Evolutionary conservation across 768 basidiomycete genomes (phyloP).

Genomic region (Naganishia kalamii): DNA sequence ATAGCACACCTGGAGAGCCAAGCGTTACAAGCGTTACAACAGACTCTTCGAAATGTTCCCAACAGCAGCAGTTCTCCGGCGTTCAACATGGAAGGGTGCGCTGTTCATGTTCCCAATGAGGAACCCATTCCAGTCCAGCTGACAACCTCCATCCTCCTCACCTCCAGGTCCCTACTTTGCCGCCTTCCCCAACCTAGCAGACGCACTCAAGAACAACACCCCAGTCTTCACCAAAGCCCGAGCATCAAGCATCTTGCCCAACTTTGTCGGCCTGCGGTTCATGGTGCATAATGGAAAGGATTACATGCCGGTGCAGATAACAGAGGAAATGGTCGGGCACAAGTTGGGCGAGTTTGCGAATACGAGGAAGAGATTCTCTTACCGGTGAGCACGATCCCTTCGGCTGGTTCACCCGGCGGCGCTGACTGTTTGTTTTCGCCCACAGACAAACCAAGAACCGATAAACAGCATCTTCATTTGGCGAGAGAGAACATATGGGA

Average conservation of each 20-base stretch:
- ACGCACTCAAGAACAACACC: constrained; percentile 71
- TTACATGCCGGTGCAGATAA: constrained; percentile 75
- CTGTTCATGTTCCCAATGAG: neutral
- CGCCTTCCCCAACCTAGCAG: constrained; percentile 77
- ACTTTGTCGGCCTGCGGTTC: constrained; percentile 87
- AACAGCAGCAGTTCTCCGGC: constrained; percentile 30
- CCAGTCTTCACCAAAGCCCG: constrained; percentile 83
- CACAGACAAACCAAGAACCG: constrained; percentile 27
- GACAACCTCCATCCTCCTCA: neutral
- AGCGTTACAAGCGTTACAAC: too few species aligned
- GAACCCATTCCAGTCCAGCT: too few species aligned
- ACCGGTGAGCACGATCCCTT: constrained; percentile 57
- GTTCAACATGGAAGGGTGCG: constrained; percentile 52
- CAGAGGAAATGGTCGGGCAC: constrained; percentile 97
- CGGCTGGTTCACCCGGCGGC: neutral
- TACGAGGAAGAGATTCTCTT: constrained; percentile 79
- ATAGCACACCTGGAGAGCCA: neutral
- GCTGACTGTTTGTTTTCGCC: neutral
- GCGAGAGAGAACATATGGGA: too few species aligned
- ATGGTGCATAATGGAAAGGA: constrained; percentile 91
- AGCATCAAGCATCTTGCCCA: constrained; percentile 86
- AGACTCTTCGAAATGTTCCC: constrained; percentile 18
- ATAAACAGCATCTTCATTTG: neutral
- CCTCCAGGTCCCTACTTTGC: constrained; percentile 86
- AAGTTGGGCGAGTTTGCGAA: constrained; percentile 92